Evolutionary conservation across 371 early-diverging fungal species (phyloP).

Genomic region (Lichtheimia hyalospora): DNA sequence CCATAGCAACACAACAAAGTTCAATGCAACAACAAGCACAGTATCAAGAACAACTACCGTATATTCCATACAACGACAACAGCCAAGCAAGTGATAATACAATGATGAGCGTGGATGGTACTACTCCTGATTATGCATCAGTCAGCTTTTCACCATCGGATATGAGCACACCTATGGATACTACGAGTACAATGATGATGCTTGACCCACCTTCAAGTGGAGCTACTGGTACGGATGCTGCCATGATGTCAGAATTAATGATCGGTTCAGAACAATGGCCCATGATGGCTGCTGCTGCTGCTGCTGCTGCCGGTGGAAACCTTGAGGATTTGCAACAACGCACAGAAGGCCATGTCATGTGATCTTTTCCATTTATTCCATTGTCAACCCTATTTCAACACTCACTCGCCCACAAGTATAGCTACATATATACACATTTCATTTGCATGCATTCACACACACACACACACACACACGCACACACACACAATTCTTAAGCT

Average conservation of each 20-base stretch:
- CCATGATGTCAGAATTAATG: slow-evolving; percentile 3
- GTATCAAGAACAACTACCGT: too few relatives aligned
- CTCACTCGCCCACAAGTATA: not conserved
- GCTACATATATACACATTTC: slow-evolving; percentile 1
- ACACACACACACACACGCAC: not conserved
- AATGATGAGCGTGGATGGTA: not conserved
- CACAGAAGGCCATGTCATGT: slow-evolving; percentile 11
- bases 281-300: not conserved
- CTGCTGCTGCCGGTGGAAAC: not conserved
- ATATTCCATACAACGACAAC: too few relatives aligned
- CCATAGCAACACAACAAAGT: too few relatives aligned
- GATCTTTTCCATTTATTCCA: not conserved
- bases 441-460: not conserved
- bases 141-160: not conserved
- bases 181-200: slow-evolving; percentile 5
- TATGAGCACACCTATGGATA: not conserved
- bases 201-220: slow-evolving; percentile 1
- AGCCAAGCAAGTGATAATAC: slow-evolving; percentile 9
- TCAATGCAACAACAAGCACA: too few relatives aligned
- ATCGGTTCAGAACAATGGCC: slow-evolving; percentile 1
- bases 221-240: not conserved
- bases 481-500: too few relatives aligned
- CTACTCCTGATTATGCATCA: not conserved
- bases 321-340: slow-evolving; percentile 6
- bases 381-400: not conserved